phyloP scores from a whole-genome alignment of 345 rosid genomes.

The Brassica cretica region DNA sequence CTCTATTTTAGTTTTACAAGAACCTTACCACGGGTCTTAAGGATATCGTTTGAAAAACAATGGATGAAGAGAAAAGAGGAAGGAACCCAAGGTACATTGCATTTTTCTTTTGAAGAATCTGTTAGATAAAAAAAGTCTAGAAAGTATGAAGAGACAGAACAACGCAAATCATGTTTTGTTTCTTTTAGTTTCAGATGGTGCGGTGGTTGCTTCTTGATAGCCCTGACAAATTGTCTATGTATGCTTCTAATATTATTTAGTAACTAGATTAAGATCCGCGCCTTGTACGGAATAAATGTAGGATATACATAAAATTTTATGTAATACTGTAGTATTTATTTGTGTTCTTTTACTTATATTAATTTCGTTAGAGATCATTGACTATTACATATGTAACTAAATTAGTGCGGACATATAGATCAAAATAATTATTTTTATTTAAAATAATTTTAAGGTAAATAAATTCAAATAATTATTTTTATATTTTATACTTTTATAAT shows the following conservation, averaged over 20 bases:
- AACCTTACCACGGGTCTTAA: constrained; percentile 78
- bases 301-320: too few relatives aligned
- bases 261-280: too few relatives aligned
- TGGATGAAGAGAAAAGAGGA: constrained; percentile 56
- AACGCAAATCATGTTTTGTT: constrained; percentile 7
- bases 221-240: neutral
- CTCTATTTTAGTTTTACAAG: constrained; percentile 65
- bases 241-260: neutral
- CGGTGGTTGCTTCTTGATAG: constrained; percentile 23
- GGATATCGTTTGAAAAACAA: constrained; percentile 87
- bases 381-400: too few relatives aligned
- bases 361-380: too few relatives aligned
- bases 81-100: constrained; percentile 27
- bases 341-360: too few relatives aligned
- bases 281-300: too few relatives aligned
- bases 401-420: too few relatives aligned
- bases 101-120: neutral
- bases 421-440: too few relatives aligned
- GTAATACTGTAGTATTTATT: too few relatives aligned
- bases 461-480: too few relatives aligned
- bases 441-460: too few relatives aligned
- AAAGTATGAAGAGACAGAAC: neutral
- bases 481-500: too few relatives aligned
- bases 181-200: constrained; percentile 31
- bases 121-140: neutral